phyloP scores from a whole-genome alignment of 495 filamentous ascomycete species.

The Penicillium verhagenii region DNA sequence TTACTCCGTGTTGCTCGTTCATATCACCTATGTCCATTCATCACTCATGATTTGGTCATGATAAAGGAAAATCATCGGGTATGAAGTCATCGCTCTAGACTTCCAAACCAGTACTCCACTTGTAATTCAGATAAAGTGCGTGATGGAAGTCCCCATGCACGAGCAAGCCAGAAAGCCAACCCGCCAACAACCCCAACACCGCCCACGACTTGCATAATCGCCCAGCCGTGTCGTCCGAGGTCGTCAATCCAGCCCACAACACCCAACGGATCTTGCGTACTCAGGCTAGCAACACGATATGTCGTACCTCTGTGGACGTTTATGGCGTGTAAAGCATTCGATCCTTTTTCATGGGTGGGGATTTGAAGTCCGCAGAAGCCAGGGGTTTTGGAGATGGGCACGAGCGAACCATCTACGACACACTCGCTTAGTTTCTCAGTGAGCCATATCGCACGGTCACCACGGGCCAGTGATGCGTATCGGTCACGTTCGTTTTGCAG shows the following conservation, averaged over 20 bases:
- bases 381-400: conserved; percentile 46
- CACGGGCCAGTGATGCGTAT: conserved; percentile 66
- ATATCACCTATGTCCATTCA: not conserved
- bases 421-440: conserved; percentile 73
- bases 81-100: conserved; percentile 14
- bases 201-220: conserved; percentile 76
- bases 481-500: conserved; percentile 76
- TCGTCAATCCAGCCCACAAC: conserved; percentile 69
- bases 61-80: not conserved
- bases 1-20: not conserved
- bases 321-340: conserved; percentile 22
- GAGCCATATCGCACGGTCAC: conserved; percentile 78
- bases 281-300: conserved; percentile 39
- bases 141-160: conserved; percentile 42
- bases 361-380: conserved; percentile 30
- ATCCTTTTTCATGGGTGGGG: conserved; percentile 20
- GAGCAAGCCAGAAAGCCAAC: conserved; percentile 62
- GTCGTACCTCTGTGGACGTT: conserved; percentile 23
- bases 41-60: not conserved
- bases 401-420: conserved; percentile 67
- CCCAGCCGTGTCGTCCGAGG: conserved; percentile 62
- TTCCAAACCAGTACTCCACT: conserved; percentile 29
- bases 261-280: conserved; percentile 71
- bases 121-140: conserved; percentile 38
- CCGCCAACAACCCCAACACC: conserved; percentile 73